Evolutionary conservation across 441 rosid species (phyloP), one percentile per base, ranked within the genome.

Genomic region (Populus hybrid): DNA sequence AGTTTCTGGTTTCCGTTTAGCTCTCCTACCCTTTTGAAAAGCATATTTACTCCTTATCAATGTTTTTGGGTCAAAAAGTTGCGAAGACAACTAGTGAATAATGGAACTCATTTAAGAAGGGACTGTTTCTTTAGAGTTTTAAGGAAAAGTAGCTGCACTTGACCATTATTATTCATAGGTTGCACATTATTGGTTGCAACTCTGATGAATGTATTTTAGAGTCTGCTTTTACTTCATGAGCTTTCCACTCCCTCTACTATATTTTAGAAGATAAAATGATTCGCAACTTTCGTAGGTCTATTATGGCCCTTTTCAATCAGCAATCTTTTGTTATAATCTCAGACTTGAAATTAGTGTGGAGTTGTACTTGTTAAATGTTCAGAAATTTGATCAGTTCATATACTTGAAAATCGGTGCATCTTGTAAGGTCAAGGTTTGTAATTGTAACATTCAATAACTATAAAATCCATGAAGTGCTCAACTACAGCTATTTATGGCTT

Each of bases 1-100:
- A 75, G 83, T 85, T 53, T 79, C 66, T 40, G 64, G 19, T 79
- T 38, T 80, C 50, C 32, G 30, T 70, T 38, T 57, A 42, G 73
- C 10, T 66, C 34, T 69, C 59, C 19, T 75, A 38, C n/a, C 79
- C 64, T 19, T 71, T 57, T 36, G 26, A 24, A 53, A 64, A 50
- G 66, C 38, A 42, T 1, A 0, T 23, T 59, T 36, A 3, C 26
- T 35, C 28, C 71, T 34, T 72, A 23, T 72, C 7, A 14, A 19
- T 80, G 68, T 7, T 50, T 74, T 53, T 34, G 61, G 12, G 32
- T 59, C 36, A 57, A 40, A 5, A 24, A 63, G 23, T 14, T 42
- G 59, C 5, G 4, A 75, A 16, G 66, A 19, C n/a, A 76, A 28
- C 7, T 3, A 12, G 6, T 72, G 66, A 24, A 50, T n/a, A 14